phyloP scores from a whole-genome alignment of 345 rosid genomes.

The Ailanthus altissimus region DNA sequence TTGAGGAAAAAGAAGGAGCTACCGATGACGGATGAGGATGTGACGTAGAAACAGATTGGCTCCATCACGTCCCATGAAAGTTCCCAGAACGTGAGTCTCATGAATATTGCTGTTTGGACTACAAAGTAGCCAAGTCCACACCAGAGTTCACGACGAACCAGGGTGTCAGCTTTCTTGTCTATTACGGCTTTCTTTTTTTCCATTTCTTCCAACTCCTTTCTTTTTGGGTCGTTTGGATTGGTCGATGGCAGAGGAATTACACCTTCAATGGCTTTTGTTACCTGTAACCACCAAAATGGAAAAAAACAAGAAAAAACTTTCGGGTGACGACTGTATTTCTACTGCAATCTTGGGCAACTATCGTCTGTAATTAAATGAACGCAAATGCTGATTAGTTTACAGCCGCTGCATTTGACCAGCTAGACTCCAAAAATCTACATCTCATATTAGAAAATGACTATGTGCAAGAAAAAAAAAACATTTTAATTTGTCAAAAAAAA shows the following conservation, averaged over 20 bases:
- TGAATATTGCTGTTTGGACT: constrained; percentile 77
- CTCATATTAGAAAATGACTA: no score
- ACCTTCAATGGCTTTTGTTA: constrained; percentile 64
- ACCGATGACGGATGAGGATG: constrained; percentile 70
- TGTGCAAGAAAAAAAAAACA: background rate
- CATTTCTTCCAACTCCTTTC: constrained; percentile 59
- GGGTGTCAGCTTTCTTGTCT: constrained; percentile 52
- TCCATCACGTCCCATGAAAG: constrained; percentile 99
- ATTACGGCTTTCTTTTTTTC: constrained; percentile 54
- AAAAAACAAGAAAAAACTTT: constrained; percentile 20
- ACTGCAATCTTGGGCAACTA: no score
- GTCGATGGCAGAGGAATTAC: constrained; percentile 58
- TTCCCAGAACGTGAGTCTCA: constrained; percentile 99
- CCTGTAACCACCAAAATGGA: constrained; percentile 48
- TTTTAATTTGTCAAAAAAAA: no score
- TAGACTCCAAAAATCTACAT: background rate
- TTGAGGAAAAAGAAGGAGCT: constrained; percentile 80
- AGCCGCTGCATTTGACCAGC: background rate
- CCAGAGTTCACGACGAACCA: constrained; percentile 76
- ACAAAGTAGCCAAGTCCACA: constrained; percentile 66
- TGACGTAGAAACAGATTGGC: constrained; percentile 86
- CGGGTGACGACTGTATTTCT: constrained; percentile 31
- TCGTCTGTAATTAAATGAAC: no score
- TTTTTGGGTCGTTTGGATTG: constrained; percentile 56
- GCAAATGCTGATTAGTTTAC: no score